Conservation (phyloP, 1,284 basidiomycete species). For the Austroboletus rostrupii region DNA sequence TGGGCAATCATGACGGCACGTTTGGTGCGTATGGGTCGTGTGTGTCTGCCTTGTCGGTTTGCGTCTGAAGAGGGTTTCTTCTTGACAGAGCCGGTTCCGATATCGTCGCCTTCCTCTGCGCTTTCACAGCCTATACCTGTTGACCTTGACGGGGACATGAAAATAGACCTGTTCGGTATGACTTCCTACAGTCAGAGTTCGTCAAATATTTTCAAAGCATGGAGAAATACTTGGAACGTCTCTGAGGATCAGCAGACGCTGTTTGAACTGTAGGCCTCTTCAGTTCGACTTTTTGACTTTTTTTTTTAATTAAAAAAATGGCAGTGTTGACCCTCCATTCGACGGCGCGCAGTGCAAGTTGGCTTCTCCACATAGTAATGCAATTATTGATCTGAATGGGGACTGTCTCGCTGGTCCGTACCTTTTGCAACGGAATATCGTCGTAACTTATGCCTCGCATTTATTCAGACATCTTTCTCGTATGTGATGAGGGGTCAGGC, state of each 20-base stretch:
- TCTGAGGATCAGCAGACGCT: constrained; percentile 47
- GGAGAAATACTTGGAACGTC: constrained; percentile 75
- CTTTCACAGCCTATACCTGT: constrained; percentile 80
- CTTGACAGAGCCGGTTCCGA: constrained; percentile 31
- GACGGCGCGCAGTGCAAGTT: constrained; percentile 66
- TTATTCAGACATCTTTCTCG: constrained; percentile 82
- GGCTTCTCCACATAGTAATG: constrained; percentile 89
- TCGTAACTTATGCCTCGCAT: constrained; percentile 1
- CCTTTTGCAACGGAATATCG: not conserved
- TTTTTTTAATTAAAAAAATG: not conserved
- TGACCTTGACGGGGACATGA: constrained; percentile 86
- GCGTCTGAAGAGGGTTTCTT: constrained; percentile 33
- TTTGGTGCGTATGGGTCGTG: constrained; percentile 53
- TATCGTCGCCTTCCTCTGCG: constrained; percentile 61
- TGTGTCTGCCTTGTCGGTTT: not conserved
- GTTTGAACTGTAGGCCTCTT: constrained; percentile 54
- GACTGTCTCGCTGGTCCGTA: constrained; percentile 86
- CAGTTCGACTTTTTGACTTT: constrained; percentile 10
- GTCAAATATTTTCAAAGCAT: constrained; percentile 51
- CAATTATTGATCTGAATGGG: constrained; percentile 92
- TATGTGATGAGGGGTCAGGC: constrained; percentile 66
- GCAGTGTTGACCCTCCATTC: constrained; percentile 58
- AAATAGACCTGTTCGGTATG: constrained; percentile 82
- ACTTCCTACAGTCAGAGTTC: constrained; percentile 38
- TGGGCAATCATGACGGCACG: constrained; percentile 56